Evolutionary conservation across 177 flowering plant species (phyloP).

Genomic region (Telopea speciosissima): DNA sequence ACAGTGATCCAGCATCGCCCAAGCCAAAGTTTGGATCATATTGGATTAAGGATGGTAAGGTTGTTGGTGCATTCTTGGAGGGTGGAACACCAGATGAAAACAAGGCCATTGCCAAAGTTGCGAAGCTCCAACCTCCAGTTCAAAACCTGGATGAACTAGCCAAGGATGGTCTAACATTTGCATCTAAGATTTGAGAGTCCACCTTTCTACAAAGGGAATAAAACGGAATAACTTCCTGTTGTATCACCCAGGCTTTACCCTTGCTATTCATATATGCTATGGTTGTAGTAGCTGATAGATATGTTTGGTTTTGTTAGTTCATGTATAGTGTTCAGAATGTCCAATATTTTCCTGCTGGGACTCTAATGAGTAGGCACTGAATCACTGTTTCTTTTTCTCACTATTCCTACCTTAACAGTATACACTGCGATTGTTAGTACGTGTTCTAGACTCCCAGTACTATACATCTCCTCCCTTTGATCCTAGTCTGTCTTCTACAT

Average conservation of each 20-base stretch:
- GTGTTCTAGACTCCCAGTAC: no score
- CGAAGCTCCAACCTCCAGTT: slow-evolving; percentile 70
- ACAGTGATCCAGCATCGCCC: slow-evolving; percentile 53
- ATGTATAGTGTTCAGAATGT: neutral
- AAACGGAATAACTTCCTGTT: neutral
- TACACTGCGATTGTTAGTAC: no score
- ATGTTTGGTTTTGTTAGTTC: neutral
- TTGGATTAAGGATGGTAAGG: slow-evolving; percentile 90
- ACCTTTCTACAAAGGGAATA: neutral
- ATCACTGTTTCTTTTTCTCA: no score
- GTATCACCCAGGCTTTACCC: neutral
- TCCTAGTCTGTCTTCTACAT: no score
- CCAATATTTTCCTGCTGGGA: neutral
- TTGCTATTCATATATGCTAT: neutral
- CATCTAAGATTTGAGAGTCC: slow-evolving; percentile 51
- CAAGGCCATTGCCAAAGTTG: slow-evolving; percentile 90
- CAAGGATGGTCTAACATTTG: slow-evolving; percentile 72
- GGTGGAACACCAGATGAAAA: slow-evolving; percentile 95
- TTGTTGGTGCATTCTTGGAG: slow-evolving; percentile 86
- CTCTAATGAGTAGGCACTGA: no score
- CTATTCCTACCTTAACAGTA: no score
- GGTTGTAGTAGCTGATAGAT: neutral
- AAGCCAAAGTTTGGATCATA: slow-evolving; percentile 84
- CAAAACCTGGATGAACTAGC: slow-evolving; percentile 47
- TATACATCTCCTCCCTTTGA: no score